Evolutionary conservation across 1,139 yeast genomes (phyloP), one percentile per base, ranked within the genome.

Genomic region (Yamadazyma siamensis): DNA sequence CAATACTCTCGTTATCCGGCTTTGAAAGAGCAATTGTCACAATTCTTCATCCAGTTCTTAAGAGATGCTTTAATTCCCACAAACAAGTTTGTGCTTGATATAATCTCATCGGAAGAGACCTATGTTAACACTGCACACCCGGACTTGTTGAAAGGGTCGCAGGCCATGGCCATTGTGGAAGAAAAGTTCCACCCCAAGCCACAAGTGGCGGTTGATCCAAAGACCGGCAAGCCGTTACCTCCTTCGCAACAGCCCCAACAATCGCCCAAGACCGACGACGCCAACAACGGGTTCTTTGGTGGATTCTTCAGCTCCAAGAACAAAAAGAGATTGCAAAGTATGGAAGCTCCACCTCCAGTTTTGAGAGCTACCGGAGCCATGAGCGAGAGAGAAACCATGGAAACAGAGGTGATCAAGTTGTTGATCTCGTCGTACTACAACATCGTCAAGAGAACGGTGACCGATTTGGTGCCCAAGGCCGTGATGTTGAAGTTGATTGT

Each of bases 121-220:
- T 91, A 91, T 60, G 88, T 91, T 44, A 91, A 91, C 59, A 91
- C 98, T 12, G 97, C 96, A 3, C 98, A 91, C 55, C 98, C 98
- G 3, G 98, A 91, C 56, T 75, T 91, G 51, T 72, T 91, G 48
- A 89, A 86, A 56, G 98, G 98, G 25, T 80, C 94, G 25, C 94
- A 85, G 52, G 98, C 98, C 5, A 84, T 91, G 94, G 79, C 89
- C 5, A 82, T 88, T 56, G 96, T 91, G 22, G 89, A 85, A 55
- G 97, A 91, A 43, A 87, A 80, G 57, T 64, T 87, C 61, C 94
- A 87, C 52, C 95, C 95, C 29, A 69, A 73, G 46, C 83, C 83
- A 36, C 87, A 83, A 50, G 78, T 81, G 21, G 83, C 80, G 27
- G 80, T 88, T 32, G 96, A 91, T 59, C 95, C 96, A 35, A 89